Percentiles rank a stretch among this genome's conserved stretches.
These are phyloP conservation scores for Colletotrichum godetiae DNA, from an alignment of 2,329 filamentous ascomycete species.

Conservation along the genomic window DNA sequence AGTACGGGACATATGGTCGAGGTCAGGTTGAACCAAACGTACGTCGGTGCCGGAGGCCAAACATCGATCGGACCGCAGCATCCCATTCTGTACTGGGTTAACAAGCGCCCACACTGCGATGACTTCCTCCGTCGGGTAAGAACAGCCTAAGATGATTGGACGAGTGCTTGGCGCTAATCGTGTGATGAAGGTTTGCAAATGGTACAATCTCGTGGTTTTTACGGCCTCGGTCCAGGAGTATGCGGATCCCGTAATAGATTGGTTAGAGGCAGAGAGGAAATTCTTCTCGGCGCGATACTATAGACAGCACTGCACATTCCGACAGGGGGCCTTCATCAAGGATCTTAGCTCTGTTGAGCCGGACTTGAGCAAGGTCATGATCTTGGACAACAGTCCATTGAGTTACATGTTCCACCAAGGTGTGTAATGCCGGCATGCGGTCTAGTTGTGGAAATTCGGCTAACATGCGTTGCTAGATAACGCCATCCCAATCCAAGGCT, in stretches of 20 bases:
- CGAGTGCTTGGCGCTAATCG: not conserved
- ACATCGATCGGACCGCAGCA: slow-evolving; percentile 84
- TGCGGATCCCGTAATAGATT: slow-evolving; percentile 98
- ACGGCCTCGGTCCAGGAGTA: slow-evolving; percentile 99
- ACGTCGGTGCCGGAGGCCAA: slow-evolving; percentile 74
- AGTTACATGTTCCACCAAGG: slow-evolving; percentile 99
- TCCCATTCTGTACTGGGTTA: slow-evolving; percentile 97
- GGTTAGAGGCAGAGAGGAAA: slow-evolving; percentile 96
- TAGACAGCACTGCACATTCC: slow-evolving; percentile 94
- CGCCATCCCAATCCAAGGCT: slow-evolving; percentile 98
- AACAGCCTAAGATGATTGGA: not conserved
- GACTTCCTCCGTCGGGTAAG: slow-evolving; percentile 89
- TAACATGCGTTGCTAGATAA: slow-evolving; percentile 75
- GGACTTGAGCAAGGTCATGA: slow-evolving; percentile 98
- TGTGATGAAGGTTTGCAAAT: slow-evolving; percentile 80
- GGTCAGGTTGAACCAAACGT: slow-evolving; percentile 83
- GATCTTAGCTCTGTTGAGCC: slow-evolving; percentile 96
- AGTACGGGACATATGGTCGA: slow-evolving; percentile 99
- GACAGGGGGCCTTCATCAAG: slow-evolving; percentile 98
- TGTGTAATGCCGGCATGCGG: slow-evolving; percentile 54
- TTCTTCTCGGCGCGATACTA: slow-evolving; percentile 96
- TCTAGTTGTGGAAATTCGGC: not conserved
- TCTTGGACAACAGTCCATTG: slow-evolving; percentile 96
- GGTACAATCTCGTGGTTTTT: slow-evolving; percentile 97
- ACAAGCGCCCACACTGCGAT: slow-evolving; percentile 96